phyloP scores from a whole-genome alignment of 768 basidiomycete species.

The Symmetrospora coprosmae region DNA sequence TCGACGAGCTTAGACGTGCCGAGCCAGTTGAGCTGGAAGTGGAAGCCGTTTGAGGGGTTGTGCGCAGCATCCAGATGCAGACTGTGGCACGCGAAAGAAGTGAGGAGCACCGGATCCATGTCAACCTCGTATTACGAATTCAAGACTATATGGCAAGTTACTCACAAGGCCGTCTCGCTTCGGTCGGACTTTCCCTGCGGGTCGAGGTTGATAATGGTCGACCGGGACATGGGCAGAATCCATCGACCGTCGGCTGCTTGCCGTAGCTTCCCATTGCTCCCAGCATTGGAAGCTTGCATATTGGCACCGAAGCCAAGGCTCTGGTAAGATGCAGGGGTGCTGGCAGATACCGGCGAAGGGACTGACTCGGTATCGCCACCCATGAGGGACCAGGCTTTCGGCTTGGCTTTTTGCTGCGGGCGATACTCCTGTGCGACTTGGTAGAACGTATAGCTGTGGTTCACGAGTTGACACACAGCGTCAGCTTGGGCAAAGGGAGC shows the following conservation, averaged over 20 bases:
- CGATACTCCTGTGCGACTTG: neutral
- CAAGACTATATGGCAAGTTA: neutral
- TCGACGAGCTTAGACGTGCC: conserved; percentile 83
- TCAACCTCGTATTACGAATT: conserved; percentile 54
- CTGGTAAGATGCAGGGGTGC: no score
- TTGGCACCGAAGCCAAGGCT: no score
- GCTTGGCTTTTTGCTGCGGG: neutral
- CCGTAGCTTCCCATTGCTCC: no score
- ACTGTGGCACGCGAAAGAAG: no score
- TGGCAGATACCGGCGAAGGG: neutral
- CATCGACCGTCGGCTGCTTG: conserved; percentile 49
- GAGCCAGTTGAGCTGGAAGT: conserved; percentile 95
- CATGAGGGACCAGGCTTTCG: neutral
- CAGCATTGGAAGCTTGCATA: no score
- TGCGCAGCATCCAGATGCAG: conserved; percentile 90
- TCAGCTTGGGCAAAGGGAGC: neutral
- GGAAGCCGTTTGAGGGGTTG: conserved; percentile 85
- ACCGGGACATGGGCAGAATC: conserved; percentile 52
- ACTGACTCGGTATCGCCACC: neutral
- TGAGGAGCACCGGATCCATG: conserved; percentile 55
- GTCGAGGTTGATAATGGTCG: conserved; percentile 80
- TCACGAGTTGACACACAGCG: neutral
- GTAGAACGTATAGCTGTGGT: conserved; percentile 12
- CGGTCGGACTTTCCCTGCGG: conserved; percentile 38
- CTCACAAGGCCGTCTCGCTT: conserved; percentile 17